Evolutionary conservation across 2,329 filamentous ascomycete genomes (phyloP), one percentile per base, ranked within the genome.

Genomic region (Thielaviopsis musarum): DNA sequence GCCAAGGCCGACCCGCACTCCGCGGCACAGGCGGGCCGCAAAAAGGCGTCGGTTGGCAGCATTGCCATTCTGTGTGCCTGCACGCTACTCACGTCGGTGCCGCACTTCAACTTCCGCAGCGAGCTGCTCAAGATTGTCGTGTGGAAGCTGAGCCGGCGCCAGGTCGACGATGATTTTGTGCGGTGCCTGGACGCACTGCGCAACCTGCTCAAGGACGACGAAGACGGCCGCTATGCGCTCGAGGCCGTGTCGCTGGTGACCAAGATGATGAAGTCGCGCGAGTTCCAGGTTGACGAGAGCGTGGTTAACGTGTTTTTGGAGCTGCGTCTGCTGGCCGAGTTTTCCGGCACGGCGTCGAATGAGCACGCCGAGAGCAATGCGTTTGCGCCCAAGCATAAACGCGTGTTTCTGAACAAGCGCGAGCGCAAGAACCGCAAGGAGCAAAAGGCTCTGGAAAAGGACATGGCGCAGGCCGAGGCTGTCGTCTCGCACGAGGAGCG

Each of bases 71-170:
- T 83, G 52, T 98, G 93, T 69, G 85, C 87, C 1, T 95, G 90
- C 71, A 86, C 80, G 30, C 77, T 98, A 17, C 72, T 97, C 49
- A 81, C 81, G 21, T 78, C 85, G 1, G 90, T 96, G 0, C 88
- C 93, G 3, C 94, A 98, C 73, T 98, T 98, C 81, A 98, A 98
- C 75, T 96, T 95, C 71, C 85, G 93, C 49, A 80, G 78, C 55
- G 91, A 98, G 58, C 75, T 98, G 58, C 74, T 98, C 62, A 89
- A 88, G 70, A 91, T 97, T 61, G 69, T 98, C 15, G 84, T 95
- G 22, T 83, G 83, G 65, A 93, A 93, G 69, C 76, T 98, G 41
- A 90, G 88, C 66, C 80, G 77, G 60, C 81, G 83, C 65, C 80
- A 78, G 58, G 73, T 88, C 1, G 88, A 94, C 67, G 77, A 77